These are phyloP conservation scores for Phlyctochytrium arcticum DNA, from an alignment of 192 early-diverging fungal genomes.

Conservation along the genomic window DNA sequence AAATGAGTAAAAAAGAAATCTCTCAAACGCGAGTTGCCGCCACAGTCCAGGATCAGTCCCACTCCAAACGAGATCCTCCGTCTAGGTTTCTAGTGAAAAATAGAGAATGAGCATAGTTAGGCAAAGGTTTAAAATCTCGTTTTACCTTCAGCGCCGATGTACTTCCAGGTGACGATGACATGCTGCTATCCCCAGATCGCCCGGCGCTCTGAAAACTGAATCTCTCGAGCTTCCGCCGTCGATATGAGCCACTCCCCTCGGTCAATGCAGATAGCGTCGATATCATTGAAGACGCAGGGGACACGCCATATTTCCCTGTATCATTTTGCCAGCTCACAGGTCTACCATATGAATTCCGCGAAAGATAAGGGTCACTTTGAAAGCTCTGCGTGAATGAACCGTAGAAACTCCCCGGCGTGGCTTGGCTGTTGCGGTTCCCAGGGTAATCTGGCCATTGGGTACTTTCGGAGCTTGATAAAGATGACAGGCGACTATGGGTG, in stretches of 20 bases:
- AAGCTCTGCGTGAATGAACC: background rate
- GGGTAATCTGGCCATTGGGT: conserved; percentile 15
- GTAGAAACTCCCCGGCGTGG: background rate
- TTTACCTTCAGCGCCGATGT: background rate
- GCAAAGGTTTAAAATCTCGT: background rate
- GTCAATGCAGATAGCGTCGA: conserved; percentile 1
- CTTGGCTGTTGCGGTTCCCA: background rate
- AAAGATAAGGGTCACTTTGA: background rate
- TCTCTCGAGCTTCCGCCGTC: conserved; percentile 6
- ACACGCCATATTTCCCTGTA: background rate
- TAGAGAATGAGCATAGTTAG: background rate
- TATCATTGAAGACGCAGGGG: background rate
- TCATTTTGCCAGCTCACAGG: background rate
- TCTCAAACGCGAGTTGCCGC: conserved; percentile 3
- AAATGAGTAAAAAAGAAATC: conserved; percentile 35
- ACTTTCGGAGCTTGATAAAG: conserved; percentile 12
- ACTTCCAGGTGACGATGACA: background rate
- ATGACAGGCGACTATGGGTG: conserved; percentile 14
- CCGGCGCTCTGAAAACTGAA: conserved; percentile 10
- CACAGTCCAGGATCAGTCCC: conserved; percentile 17
- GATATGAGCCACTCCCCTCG: conserved; percentile 4
- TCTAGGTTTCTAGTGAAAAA: background rate
- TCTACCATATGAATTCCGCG: background rate
- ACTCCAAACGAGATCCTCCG: conserved; percentile 19
- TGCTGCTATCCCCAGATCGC: background rate